Evolutionary conservation across 2,329 filamentous ascomycete genomes (phyloP).

Genomic region (Trichoderma cornu-damae): DNA sequence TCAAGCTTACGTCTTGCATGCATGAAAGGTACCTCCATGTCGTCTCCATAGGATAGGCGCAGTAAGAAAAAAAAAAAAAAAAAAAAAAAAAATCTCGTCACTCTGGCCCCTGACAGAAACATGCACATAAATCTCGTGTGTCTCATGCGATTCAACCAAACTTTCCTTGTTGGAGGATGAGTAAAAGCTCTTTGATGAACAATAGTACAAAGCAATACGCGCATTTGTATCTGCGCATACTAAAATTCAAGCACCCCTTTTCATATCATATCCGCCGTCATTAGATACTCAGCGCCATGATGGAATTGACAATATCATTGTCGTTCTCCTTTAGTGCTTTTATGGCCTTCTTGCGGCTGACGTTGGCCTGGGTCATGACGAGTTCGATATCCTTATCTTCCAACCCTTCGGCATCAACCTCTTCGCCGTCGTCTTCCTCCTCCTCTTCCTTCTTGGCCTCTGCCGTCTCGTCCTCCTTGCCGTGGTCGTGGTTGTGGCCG

Average conservation of each 20-base stretch:
- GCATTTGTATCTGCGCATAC: slow-evolving; percentile 25
- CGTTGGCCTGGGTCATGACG: slow-evolving; percentile 95
- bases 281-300: slow-evolving; percentile 93
- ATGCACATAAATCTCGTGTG: neutral
- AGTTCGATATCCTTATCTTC: slow-evolving; percentile 99
- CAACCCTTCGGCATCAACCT: slow-evolving; percentile 88
- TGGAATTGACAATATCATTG: slow-evolving; percentile 99
- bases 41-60: too few species aligned
- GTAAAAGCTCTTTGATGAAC: slow-evolving; percentile 21
- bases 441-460: slow-evolving; percentile 68
- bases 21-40: neutral
- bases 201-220: slow-evolving; percentile 30
- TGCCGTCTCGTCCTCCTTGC: slow-evolving; percentile 56
- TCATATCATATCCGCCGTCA: slow-evolving; percentile 20
- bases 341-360: slow-evolving; percentile 96
- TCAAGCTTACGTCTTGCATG: neutral
- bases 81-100: neutral
- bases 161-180: slow-evolving; percentile 13
- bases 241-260: slow-evolving; percentile 24
- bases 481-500: slow-evolving; percentile 66
- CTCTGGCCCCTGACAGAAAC: neutral
- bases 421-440: slow-evolving; percentile 89
- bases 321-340: slow-evolving; percentile 99
- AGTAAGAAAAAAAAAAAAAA: too few species aligned
- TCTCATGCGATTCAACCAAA: slow-evolving; percentile 6